phyloP scores from a whole-genome alignment of 2,329 filamentous ascomycete species.

The Chalara sp. region DNA sequence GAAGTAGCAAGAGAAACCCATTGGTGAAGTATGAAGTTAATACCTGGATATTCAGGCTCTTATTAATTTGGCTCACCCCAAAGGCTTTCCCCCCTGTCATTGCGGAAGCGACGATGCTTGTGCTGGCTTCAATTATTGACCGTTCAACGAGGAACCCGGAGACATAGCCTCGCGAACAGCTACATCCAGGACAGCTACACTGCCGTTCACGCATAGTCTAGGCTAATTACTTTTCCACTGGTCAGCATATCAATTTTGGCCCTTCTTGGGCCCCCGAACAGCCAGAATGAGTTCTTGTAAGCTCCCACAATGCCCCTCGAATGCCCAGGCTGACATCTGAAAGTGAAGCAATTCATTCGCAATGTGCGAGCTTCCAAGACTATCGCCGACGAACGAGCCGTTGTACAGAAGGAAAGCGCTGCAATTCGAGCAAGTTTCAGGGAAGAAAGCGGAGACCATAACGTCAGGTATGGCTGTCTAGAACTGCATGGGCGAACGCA shows the following conservation, averaged over 20 bases:
- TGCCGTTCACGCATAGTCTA: too few relatives aligned
- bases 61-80: too few relatives aligned
- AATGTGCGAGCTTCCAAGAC: constrained; percentile 98
- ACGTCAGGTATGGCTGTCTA: constrained; percentile 61
- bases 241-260: constrained; percentile 17
- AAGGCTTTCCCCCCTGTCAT: too few relatives aligned
- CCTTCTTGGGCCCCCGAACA: constrained; percentile 24
- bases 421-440: constrained; percentile 95
- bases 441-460: constrained; percentile 90
- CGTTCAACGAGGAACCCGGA: too few relatives aligned
- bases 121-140: too few relatives aligned
- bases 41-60: too few relatives aligned
- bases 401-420: constrained; percentile 98
- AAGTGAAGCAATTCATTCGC: constrained; percentile 99
- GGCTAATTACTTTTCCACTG: constrained; percentile 7
- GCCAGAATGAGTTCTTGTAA: constrained; percentile 30
- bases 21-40: too few relatives aligned
- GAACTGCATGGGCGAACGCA: not conserved
- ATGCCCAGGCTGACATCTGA: constrained; percentile 12
- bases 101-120: too few relatives aligned
- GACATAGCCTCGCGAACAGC: too few relatives aligned
- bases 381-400: constrained; percentile 95
- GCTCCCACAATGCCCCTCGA: constrained; percentile 12
- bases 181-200: too few relatives aligned
- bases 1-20: too few relatives aligned